phyloP scores from a whole-genome alignment of 73 alveolate genomes.

The Halteria grandinella region DNA sequence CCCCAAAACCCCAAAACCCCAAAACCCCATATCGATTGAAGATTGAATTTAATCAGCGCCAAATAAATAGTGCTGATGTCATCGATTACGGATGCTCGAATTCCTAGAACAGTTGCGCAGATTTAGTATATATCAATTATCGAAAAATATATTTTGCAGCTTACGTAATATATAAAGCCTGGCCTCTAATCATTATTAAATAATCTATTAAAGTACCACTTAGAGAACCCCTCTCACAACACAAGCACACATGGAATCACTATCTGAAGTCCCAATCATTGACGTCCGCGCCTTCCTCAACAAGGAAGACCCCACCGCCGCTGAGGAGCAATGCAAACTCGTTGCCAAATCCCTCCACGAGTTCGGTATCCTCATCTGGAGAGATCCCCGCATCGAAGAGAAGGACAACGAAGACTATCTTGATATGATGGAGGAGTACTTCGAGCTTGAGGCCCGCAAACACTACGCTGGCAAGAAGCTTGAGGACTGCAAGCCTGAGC shows the following conservation, averaged over 20 bases:
- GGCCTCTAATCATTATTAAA: too few species aligned
- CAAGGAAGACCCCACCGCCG: constrained; percentile 9
- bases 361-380: constrained; percentile 78
- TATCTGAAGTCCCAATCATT: constrained; percentile 35
- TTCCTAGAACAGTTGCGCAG: too few species aligned
- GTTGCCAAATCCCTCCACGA: constrained; percentile 82
- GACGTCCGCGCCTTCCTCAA: constrained; percentile 35
- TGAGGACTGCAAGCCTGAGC: constrained; percentile 80
- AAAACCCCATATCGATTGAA: too few species aligned
- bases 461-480: constrained; percentile 73
- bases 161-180: too few species aligned
- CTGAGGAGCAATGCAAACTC: constrained; percentile 78
- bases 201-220: too few species aligned
- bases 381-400: constrained; percentile 87
- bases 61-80: too few species aligned
- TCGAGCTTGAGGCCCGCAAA: constrained; percentile 68
- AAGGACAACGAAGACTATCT: constrained; percentile 81
- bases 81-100: too few species aligned
- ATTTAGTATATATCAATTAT: too few species aligned
- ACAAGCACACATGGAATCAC: constrained; percentile 28
- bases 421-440: constrained; percentile 86
- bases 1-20: too few species aligned
- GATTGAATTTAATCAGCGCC: too few species aligned
- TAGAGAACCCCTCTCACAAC: too few species aligned
- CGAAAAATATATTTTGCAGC: too few species aligned